phyloP scores from a whole-genome alignment of 805 yeast species.

The Kodamaea jinghongensis region DNA sequence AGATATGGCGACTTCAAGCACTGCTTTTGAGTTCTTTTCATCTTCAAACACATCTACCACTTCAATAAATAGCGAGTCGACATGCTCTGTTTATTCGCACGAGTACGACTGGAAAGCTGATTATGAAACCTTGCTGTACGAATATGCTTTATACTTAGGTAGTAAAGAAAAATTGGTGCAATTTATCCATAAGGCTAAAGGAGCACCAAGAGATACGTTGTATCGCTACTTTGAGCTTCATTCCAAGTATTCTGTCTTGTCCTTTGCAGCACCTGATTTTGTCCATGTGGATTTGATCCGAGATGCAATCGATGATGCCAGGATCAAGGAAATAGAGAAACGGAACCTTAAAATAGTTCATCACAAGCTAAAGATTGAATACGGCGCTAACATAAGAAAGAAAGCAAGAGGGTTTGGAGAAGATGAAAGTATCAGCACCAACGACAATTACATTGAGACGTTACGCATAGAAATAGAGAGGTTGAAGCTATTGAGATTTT shows the following conservation, averaged over 20 bases:
- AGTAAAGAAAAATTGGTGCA: slow-evolving; percentile 4
- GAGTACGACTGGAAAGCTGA: slow-evolving; percentile 3
- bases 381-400: slow-evolving; percentile 3
- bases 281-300: not conserved
- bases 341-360: slow-evolving; percentile 6
- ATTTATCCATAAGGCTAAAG: slow-evolving; percentile 8
- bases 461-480: slow-evolving; percentile 5
- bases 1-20: not conserved
- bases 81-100: not conserved
- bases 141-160: slow-evolving; percentile 5
- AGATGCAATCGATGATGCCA: slow-evolving; percentile 5
- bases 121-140: slow-evolving; percentile 7
- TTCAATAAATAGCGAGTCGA: slow-evolving; percentile 6
- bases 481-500: slow-evolving; percentile 2
- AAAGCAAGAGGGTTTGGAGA: slow-evolving; percentile 1
- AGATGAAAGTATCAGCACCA: not conserved
- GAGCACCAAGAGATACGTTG: slow-evolving; percentile 5
- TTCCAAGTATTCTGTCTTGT: not conserved
- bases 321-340: not conserved
- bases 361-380: slow-evolving; percentile 7
- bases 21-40: slow-evolving; percentile 6
- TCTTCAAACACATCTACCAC: slow-evolving; percentile 8
- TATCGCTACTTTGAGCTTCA: slow-evolving; percentile 7
- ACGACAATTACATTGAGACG: slow-evolving; percentile 1
- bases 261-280: no score